These are phyloP conservation scores for Ganoderma multipileum DNA, from an alignment of 1,284 basidiomycete genomes.

Conservation along the genomic window DNA sequence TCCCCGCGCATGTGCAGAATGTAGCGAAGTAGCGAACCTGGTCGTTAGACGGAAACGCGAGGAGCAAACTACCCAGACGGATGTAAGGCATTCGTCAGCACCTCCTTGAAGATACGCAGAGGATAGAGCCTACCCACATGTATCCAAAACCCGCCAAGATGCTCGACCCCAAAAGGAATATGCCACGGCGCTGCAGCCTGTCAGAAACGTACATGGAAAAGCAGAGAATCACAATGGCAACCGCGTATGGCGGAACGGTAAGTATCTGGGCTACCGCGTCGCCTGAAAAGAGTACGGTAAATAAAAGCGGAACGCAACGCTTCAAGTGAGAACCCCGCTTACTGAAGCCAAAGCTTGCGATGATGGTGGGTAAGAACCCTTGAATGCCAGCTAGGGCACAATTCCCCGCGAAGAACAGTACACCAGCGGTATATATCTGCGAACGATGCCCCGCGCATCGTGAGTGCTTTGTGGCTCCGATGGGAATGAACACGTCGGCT, in stretches of 20 bases:
- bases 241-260: conserved; percentile 85
- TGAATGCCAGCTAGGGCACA: conserved; percentile 79
- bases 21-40: conserved; percentile 71
- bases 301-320: background rate
- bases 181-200: conserved; percentile 72
- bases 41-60: conserved; percentile 51
- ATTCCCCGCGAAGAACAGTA: conserved; percentile 83
- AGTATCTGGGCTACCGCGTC: conserved; percentile 68
- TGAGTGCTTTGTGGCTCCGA: background rate
- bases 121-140: conserved; percentile 48
- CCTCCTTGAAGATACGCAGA: background rate
- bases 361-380: conserved; percentile 87
- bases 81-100: background rate
- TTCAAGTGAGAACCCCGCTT: background rate
- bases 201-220: conserved; percentile 74
- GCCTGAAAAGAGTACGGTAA: conserved; percentile 40
- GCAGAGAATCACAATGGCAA: conserved; percentile 71
- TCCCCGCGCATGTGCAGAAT: conserved; percentile 74
- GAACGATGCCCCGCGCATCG: background rate
- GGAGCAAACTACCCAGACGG: conserved; percentile 52
- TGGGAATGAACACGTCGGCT: background rate
- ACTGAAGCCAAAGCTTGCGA: conserved; percentile 73
- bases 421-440: conserved; percentile 66
- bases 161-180: conserved; percentile 58
- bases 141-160: conserved; percentile 69